Base-by-base conservation (phyloP, 2,329 filamentous ascomycete species). In the Penicillium sp. region DNA sequence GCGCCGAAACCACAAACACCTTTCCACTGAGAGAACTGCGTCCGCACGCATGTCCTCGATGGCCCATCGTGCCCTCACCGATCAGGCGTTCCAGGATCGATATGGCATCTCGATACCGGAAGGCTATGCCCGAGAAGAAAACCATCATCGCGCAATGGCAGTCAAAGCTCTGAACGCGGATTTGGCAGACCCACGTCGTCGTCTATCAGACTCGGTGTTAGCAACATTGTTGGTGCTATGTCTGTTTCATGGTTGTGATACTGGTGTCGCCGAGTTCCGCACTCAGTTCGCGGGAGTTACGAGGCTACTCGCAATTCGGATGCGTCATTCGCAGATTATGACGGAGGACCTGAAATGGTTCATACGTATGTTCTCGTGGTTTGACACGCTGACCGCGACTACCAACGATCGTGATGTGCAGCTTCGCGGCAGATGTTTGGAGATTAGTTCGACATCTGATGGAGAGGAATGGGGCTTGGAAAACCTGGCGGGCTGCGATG, bases 231-330 rank as follows among this genome's bases (percentile, higher is more conserved):
- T 95, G 26, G 76, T 95, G 6, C 73, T 95, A 3, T 95, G 88
- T 59, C 80, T 95, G 44, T 95, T 94, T 61, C 85, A 93, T 51
- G 88, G 95, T 67, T 92, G 87, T 45, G 89, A 95, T 63, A 92
- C 85, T 1, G 90, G 90, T 2, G 82, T 95, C 50, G 87, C 86
- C 13, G 90, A 90, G 55, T 95, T 95, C 66, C 85, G 88, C 51
- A 92, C 85, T 0, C 90, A 95, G 59, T 88, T 95, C 55, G 87
- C 87, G 1, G 89, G 90, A 0, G 88, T 95, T 26, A 89, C 88
- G 66, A 93, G 93, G 69, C 79, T 96, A 20, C 75, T 95, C 8
- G 77, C 81, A 3, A 77, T 95, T 67, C 77, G 88, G 42, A 77
- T 83, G 48, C 71, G 77, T 59, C 65, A 74, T 59, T 55, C 79